A percentile compares a stretch with the other conserved stretches of the same genome.
These are phyloP conservation scores for Populus davidiana DNA, from an alignment of 345 rosid genomes.

Conservation along the genomic window DNA sequence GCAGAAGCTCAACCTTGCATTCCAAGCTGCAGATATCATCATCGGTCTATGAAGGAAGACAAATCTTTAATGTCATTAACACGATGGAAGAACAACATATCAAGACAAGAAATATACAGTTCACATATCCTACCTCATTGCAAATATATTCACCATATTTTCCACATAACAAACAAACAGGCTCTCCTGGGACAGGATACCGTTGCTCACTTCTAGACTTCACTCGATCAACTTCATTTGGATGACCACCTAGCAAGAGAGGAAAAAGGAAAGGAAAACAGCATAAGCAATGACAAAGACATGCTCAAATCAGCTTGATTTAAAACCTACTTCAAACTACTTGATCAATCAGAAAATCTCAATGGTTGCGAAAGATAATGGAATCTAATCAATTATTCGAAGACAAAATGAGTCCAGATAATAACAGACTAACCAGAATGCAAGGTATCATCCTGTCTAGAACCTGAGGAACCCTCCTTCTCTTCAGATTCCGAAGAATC, in stretches of 20 bases:
- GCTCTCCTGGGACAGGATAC: conserved; percentile 59
- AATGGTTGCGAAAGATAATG: background rate
- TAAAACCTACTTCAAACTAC: background rate
- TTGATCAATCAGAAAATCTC: background rate
- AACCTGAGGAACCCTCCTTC: conserved; percentile 23
- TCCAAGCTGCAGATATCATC: conserved; percentile 77
- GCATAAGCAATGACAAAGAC: conserved; percentile 1
- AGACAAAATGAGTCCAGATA: background rate
- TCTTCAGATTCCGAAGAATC: conserved; percentile 43
- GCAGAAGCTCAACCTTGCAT: conserved; percentile 60
- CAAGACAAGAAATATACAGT: background rate
- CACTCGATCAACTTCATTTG: conserved; percentile 30
- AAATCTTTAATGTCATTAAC: conserved; percentile 1
- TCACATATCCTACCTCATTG: conserved; percentile 43
- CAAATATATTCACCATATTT: conserved; percentile 76
- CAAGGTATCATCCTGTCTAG: conserved; percentile 28
- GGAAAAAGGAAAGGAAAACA: background rate
- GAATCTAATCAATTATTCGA: background rate
- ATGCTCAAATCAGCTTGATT: background rate
- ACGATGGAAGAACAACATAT: conserved; percentile 1
- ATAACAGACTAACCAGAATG: background rate
- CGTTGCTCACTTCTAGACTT: conserved; percentile 50
- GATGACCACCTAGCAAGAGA: conserved; percentile 28
- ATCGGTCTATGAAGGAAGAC: conserved; percentile 45
- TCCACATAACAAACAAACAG: conserved; percentile 62